These are phyloP conservation scores for Penicillium capsulatum DNA, from an alignment of 2,329 filamentous ascomycete genomes.

Conservation along the genomic window DNA sequence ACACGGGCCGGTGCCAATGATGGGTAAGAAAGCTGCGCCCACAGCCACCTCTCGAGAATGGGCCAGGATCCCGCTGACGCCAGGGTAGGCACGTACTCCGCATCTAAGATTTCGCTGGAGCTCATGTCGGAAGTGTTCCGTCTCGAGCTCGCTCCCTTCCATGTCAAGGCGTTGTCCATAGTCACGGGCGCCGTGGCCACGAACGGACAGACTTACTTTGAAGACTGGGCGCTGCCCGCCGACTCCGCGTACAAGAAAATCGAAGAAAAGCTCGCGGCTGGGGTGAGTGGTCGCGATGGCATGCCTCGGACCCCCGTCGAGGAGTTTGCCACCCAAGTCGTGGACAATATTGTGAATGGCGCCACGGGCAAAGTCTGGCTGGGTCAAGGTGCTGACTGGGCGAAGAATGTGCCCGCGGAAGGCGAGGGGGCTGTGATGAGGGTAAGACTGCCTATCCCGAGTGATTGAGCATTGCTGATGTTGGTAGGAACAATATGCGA, in stretches of 20 bases:
- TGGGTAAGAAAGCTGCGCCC: slow-evolving; percentile 13
- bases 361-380: slow-evolving; percentile 13
- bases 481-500: too few species aligned
- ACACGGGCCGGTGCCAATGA: slow-evolving; percentile 26
- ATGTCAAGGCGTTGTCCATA: slow-evolving; percentile 16
- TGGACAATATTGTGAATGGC: slow-evolving; percentile 9
- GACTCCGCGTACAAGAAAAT: slow-evolving; percentile 21
- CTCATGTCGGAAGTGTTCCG: slow-evolving; percentile 22
- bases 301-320: slow-evolving; percentile 9
- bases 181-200: slow-evolving; percentile 20
- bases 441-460: background rate
- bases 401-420: background rate
- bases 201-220: slow-evolving; percentile 14
- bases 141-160: slow-evolving; percentile 21
- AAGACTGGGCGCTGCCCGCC: slow-evolving; percentile 14
- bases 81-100: slow-evolving; percentile 14
- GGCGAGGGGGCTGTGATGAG: background rate
- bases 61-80: background rate
- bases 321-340: slow-evolving; percentile 10
- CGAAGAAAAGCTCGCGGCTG: too few species aligned
- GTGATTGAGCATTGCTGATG: too few species aligned
- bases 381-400: slow-evolving; percentile 2
- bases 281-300: slow-evolving; percentile 7
- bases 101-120: slow-evolving; percentile 23
- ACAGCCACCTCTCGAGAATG: background rate